A percentile compares a stretch with the other conserved stretches of the same genome.
phyloP scores from a whole-genome alignment of 805 yeast genomes.

The Deakozyma indianensis region DNA sequence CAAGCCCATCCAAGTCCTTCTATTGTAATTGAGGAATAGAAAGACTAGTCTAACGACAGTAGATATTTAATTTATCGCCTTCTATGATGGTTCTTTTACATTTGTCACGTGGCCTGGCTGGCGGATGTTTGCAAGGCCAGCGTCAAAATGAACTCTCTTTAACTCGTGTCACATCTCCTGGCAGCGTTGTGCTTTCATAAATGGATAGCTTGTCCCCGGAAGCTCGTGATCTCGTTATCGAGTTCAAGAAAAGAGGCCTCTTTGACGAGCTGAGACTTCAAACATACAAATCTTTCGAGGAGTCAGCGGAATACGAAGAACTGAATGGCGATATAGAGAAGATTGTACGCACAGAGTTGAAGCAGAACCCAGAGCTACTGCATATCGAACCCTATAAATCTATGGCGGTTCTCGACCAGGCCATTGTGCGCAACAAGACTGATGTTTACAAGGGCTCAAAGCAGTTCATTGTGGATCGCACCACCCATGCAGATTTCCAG shows the following conservation, averaged over 20 bases:
- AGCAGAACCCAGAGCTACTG: conserved; percentile 11
- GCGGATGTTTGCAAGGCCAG: too few relatives aligned
- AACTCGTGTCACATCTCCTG: too few relatives aligned
- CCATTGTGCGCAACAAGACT: conserved; percentile 8
- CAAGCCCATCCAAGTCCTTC: background rate
- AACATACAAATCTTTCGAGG: conserved; percentile 10
- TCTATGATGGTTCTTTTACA: too few relatives aligned
- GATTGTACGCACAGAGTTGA: conserved; percentile 12
- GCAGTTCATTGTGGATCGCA: background rate
- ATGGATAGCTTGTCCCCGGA: conserved; percentile 1
- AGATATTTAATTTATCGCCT: too few relatives aligned
- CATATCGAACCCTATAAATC: conserved; percentile 12
- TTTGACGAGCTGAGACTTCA: conserved; percentile 12
- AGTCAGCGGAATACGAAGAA: conserved; percentile 7
- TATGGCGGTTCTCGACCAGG: conserved; percentile 14
- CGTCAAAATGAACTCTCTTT: too few relatives aligned
- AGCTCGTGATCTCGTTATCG: conserved; percentile 7
- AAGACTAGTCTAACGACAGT: too few relatives aligned
- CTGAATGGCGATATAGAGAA: conserved; percentile 9
- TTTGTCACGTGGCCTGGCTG: too few relatives aligned
- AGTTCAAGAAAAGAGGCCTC: conserved; percentile 12
- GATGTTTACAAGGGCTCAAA: background rate
- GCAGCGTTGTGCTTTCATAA: background rate
- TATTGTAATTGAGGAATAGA: background rate
- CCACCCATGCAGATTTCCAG: background rate